A percentile compares a stretch with the other conserved stretches of the same genome.
phyloP scores from a whole-genome alignment of 768 basidiomycete genomes.

The Termitomyces bulborhizus region DNA sequence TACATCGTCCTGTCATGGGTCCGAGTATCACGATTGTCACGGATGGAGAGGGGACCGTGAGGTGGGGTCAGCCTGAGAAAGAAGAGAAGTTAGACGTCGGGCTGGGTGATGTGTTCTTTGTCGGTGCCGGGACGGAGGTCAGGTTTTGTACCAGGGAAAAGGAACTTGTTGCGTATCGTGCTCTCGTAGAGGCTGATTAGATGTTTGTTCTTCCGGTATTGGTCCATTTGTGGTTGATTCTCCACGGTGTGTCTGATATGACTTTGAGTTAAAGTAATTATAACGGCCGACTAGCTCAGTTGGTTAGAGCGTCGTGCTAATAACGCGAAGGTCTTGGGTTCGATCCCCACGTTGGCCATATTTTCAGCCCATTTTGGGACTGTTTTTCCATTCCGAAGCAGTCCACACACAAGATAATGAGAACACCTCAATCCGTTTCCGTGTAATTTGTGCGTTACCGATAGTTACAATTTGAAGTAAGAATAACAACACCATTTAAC shows the following conservation, averaged over 20 bases:
- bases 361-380: too few relatives aligned
- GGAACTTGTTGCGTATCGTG: slow-evolving; percentile 54
- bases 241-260: not conserved
- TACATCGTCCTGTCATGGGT: slow-evolving; percentile 62
- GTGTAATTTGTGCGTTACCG: too few relatives aligned
- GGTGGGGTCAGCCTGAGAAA: slow-evolving; percentile 31
- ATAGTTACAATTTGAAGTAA: too few relatives aligned
- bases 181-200: slow-evolving; percentile 48
- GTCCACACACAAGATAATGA: too few relatives aligned
- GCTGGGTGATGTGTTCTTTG: slow-evolving; percentile 74
- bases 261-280: too few relatives aligned
- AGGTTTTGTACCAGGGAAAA: slow-evolving; percentile 34
- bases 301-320: slow-evolving; percentile 94
- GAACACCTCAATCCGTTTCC: too few relatives aligned
- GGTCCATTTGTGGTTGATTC: too few relatives aligned
- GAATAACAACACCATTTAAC: too few relatives aligned
- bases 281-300: slow-evolving; percentile 84
- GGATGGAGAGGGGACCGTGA: slow-evolving; percentile 52
- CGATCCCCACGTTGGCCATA: slow-evolving; percentile 73
- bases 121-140: slow-evolving; percentile 66
- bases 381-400: too few relatives aligned
- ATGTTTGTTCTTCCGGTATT: not conserved
- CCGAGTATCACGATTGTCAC: slow-evolving; percentile 84
- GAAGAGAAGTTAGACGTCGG: slow-evolving; percentile 31
- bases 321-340: slow-evolving; percentile 82